These are phyloP conservation scores for Furcasterigmium sp. DNA, from an alignment of 2,329 filamentous ascomycete genomes.

Conservation along the genomic window DNA sequence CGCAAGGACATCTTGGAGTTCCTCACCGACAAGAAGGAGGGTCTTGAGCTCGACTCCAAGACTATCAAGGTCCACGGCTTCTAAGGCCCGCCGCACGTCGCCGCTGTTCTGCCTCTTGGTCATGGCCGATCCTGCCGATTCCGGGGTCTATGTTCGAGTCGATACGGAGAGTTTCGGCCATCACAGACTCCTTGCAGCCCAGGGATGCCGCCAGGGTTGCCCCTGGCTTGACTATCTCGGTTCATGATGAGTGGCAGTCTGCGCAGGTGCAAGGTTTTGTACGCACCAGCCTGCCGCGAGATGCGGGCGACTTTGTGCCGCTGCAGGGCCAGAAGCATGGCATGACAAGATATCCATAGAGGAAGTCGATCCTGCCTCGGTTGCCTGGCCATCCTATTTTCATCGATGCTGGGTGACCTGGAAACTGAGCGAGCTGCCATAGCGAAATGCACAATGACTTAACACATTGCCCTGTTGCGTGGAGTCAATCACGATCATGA, in stretches of 20 bases:
- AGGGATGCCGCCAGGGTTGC: not conserved
- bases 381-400: not conserved
- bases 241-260: no score
- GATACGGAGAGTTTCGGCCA: not conserved
- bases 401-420: not conserved
- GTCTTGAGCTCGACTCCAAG: slow-evolving; percentile 89
- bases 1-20: slow-evolving; percentile 98
- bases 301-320: not conserved
- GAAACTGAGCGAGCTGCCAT: not conserved
- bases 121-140: not conserved
- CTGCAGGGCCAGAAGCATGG: not conserved
- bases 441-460: not conserved
- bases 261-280: no score
- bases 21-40: slow-evolving; percentile 91
- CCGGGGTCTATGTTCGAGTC: slow-evolving; percentile 10
- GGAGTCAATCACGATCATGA: no score
- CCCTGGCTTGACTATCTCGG: no score
- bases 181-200: not conserved
- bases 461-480: not conserved
- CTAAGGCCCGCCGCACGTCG: slow-evolving; percentile 34
- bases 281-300: not conserved
- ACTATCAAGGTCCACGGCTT: slow-evolving; percentile 79
- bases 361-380: not conserved
- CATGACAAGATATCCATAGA: not conserved
- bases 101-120: slow-evolving; percentile 25